Evolutionary conservation across 2,329 filamentous ascomycete genomes (phyloP), one percentile per base, ranked within the genome.

Genomic region (Botrytis porri): DNA sequence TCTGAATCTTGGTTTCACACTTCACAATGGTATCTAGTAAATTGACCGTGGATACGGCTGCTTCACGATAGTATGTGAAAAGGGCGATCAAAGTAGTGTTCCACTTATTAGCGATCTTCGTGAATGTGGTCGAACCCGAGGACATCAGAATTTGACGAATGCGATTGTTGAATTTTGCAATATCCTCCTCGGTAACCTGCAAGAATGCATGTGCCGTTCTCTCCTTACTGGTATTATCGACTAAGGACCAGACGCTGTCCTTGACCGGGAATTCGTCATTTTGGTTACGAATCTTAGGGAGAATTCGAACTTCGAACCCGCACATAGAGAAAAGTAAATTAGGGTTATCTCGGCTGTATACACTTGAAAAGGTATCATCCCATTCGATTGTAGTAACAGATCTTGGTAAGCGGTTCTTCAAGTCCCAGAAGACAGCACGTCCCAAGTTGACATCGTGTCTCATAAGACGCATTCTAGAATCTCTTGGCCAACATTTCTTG

Each of bases 101-200:
- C 96, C 97, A 99, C 84, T 99, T 99, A 84, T 99, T 99, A 64
- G 97, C 96, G 80, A 99, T 99, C 88, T 99, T 99, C 63, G 96
- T 99, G 84, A 99, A 99, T 0, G 96, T 99, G 0, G 96, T 99
- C 8, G 94, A 97, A n/a, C 96, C 97, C 73, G 96, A 98, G 18
- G 95, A 98, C 96, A 99, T 99, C 73, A 99, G 87, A 81, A 99
- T 99, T 80, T 99, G 96, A 74, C 96, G 90, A 80, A 99, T 99
- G 60, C 97, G 91, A 82, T 99, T 99, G 84, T 99, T 99, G 87
- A 99, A 99, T 83, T 98, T 98, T 77, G 95, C 92, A 66, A 99
- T 95, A 80, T 99, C 96, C 81, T 98, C 96, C 80, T 98, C 95
- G 0, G 96, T 98, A 35, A 99, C 96, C 80, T 98, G 95, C 71